These are phyloP conservation scores for Penstemon newberryi DNA, from an alignment of 257 asterid species.

Conservation along the genomic window DNA sequence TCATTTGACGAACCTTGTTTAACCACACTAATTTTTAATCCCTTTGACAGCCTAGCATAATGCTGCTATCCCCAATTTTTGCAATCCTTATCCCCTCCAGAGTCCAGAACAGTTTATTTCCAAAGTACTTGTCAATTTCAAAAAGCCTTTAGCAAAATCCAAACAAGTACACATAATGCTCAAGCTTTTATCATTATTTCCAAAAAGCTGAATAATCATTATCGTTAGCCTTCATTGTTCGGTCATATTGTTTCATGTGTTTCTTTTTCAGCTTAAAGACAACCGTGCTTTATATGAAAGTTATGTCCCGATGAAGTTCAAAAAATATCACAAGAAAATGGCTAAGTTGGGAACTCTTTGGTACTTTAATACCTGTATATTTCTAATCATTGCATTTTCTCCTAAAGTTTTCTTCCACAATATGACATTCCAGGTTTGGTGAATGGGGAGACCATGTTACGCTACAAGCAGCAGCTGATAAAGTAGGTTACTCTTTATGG, in stretches of 20 bases:
- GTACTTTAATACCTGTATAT: slow-evolving; percentile 19
- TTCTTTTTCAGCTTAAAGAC: slow-evolving; percentile 53
- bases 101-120: not conserved
- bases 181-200: slow-evolving; percentile 9
- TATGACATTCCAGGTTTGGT: slow-evolving; percentile 47
- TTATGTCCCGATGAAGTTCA: slow-evolving; percentile 73
- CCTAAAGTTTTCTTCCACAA: slow-evolving; percentile 22
- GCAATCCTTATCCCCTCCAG: slow-evolving; percentile 11
- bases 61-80: slow-evolving; percentile 3
- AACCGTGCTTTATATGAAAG: slow-evolving; percentile 50
- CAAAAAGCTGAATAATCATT: slow-evolving; percentile 2
- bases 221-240: slow-evolving; percentile 12
- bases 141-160: not conserved
- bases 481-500: slow-evolving; percentile 37
- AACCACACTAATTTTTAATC: not conserved
- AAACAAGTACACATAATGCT: not conserved
- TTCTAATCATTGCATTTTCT: slow-evolving; percentile 19
- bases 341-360: slow-evolving; percentile 49
- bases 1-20: not conserved
- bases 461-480: slow-evolving; percentile 76
- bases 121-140: slow-evolving; percentile 1
- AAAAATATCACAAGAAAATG: slow-evolving; percentile 66
- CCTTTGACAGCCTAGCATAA: slow-evolving; percentile 6
- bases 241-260: slow-evolving; percentile 28
- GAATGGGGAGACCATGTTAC: slow-evolving; percentile 81